A percentile compares a stretch with the other conserved stretches of the same genome.
These are phyloP conservation scores for Cadophora gregata DNA, from an alignment of 2,329 filamentous ascomycete species.

Conservation along the genomic window DNA sequence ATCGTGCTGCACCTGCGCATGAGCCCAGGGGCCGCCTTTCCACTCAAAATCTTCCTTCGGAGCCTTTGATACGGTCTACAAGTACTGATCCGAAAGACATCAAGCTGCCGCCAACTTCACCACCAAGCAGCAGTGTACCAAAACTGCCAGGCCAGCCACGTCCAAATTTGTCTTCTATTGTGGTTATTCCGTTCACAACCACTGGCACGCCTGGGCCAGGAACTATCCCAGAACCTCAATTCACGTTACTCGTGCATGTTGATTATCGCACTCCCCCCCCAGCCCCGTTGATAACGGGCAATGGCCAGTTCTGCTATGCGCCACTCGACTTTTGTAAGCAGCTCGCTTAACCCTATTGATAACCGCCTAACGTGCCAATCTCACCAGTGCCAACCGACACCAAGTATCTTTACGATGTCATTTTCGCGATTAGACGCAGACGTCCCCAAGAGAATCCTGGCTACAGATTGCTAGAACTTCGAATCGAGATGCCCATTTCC, in stretches of 20 bases:
- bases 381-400: conserved; percentile 15
- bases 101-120: background rate
- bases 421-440: conserved; percentile 17
- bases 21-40: background rate
- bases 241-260: conserved; percentile 12
- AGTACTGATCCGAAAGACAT: conserved; percentile 4
- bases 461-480: conserved; percentile 14
- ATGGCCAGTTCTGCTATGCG: background rate
- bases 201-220: background rate
- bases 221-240: conserved; percentile 14
- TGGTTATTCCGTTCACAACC: background rate
- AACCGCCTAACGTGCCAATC: background rate
- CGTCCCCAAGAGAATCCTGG: background rate
- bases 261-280: conserved; percentile 17
- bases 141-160: conserved; percentile 1
- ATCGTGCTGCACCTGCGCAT: background rate
- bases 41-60: conserved; percentile 4
- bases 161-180: background rate
- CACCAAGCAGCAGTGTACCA: background rate
- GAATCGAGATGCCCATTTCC: conserved; percentile 23
- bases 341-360: background rate
- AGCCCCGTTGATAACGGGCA: background rate
- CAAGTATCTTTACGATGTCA: conserved; percentile 20
- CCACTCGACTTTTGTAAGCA: conserved; percentile 8
- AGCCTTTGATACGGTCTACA: background rate